phyloP scores from a whole-genome alignment of 2,329 filamentous ascomycete species.

The Colletotrichum lindemuthianum region DNA sequence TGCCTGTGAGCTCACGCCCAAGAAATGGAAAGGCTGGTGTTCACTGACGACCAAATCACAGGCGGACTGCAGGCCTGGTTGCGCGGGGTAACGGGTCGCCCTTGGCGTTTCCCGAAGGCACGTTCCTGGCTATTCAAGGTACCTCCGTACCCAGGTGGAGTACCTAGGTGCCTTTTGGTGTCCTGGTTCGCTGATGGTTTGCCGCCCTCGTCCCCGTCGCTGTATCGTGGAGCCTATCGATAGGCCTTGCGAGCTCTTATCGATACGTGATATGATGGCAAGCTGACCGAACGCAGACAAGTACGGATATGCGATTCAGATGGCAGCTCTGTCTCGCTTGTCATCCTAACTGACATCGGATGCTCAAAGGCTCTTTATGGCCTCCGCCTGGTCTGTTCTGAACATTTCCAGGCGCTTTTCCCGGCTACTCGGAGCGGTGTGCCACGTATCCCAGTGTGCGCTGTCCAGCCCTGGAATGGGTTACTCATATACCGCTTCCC shows the following conservation, averaged over 20 bases:
- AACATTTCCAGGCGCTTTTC: background rate
- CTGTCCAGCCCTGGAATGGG: background rate
- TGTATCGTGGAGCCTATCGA: slow-evolving; percentile 21
- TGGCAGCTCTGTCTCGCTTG: no score
- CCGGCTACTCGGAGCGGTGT: slow-evolving; percentile 8
- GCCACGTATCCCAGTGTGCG: slow-evolving; percentile 22
- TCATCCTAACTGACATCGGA: no score
- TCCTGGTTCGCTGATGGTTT: slow-evolving; percentile 12
- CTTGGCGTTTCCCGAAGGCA: slow-evolving; percentile 9
- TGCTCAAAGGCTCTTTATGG: no score
- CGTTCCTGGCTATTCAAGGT: no score
- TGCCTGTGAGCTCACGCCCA: slow-evolving; percentile 27
- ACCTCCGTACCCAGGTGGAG: no score
- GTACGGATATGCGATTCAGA: no score
- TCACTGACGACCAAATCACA: slow-evolving; percentile 21
- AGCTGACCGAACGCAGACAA: background rate
- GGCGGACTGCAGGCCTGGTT: slow-evolving; percentile 30
- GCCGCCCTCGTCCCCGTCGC: background rate
- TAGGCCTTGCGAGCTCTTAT: slow-evolving; percentile 34
- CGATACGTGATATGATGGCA: slow-evolving; percentile 19
- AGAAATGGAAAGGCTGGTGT: background rate
- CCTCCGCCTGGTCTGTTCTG: background rate
- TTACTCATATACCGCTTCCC: background rate
- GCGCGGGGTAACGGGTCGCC: slow-evolving; percentile 37
- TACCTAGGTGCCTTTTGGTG: background rate